Base-by-base conservation (phyloP, 768 basidiomycete species). In the Naganishia vaughanmartiniae region DNA sequence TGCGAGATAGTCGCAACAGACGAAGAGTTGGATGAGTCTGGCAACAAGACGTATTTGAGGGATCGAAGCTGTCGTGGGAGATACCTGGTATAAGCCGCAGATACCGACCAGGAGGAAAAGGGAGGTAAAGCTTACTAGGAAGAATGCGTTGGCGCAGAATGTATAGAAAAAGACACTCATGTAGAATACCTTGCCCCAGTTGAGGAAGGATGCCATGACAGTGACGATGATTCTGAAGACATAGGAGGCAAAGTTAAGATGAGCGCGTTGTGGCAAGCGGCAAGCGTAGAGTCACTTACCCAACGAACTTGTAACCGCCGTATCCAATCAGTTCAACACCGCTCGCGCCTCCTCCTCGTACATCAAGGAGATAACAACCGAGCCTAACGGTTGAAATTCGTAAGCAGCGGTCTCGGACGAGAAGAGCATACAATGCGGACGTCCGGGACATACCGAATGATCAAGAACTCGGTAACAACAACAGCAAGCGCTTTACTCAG, bases 271-370 rank as follows among this genome's bases (percentile, higher is more conserved):
- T 36, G 30, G 7, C 30, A 54, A 46, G 46, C 45, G 33, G 15
- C 26, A n/a, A 26, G 51, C 56, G 42, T 24, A 42, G 33, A 48
- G 30, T 0, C 2, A 83, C 88, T 33, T 73, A 93, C 92, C 92
- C 95, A 33, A 97, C 91, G 76, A 99, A 98, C 78, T 99, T 98
- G 83, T 98, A 98, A 0, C 96, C 95, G 5, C 89, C 90, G 78
- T 97, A 98, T 0, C 94, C 91, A 34, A 96, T 82, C 57, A 98
- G 82, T 77, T 87, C 85, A 30, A 86, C 85, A 1, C 84, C 85
- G 51, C 83, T 86, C 0, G 88, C 87, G 48, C 85, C 84, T 0
- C 85, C 85, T 3, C 88, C 89, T 71, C 89, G 86, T 1, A 98
- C 92, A 71, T 92, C 93, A 58, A 98, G 86, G 60, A 97, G 83